Evolutionary conservation across 2,329 filamentous ascomycete species (phyloP), one percentile per base, ranked within the genome.

Genomic region (Pseudogymnoascus sp.): DNA sequence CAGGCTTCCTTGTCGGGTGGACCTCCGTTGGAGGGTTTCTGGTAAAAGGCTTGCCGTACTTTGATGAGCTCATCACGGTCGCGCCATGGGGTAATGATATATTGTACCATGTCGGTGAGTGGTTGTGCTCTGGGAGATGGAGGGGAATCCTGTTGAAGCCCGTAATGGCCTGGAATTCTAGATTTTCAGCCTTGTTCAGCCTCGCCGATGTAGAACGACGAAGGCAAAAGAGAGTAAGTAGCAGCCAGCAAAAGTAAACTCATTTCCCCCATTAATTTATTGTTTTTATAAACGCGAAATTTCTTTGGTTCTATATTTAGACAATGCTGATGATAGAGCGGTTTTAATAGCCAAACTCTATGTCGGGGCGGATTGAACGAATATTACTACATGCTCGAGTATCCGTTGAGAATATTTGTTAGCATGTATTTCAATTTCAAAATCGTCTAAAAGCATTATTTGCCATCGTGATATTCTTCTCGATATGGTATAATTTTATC

Each of bases 51-150:
- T 61, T 78, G 74, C 65, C 89, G 84, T 62, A 91, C 84, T 59
- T 78, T 74, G 63, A 91, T 80, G 65, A 93, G 83, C 72, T 91
- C 88, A 64, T 76, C 72, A 62, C 80, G 82, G 73, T 84, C 78
- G 67, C 88, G 86, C 89, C 89, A 92, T 35, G 88, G 88, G 62
- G 88, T 91, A 70, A 89, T 85, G 66, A 88, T 81, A 76, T 89
- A 90, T 71, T 87, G 84, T 28, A 88, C 84, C 86, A 89, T 89
- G 50, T n/a, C 38, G 33, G 11, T 60, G 33, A n/a, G 46, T 35
- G 40, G 46, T 56, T 56, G 50, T 56, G 28, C 28, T 19, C 50
- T 35, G 11, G n/a, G 28, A 19, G 50, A 8, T 56, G 28, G 28
- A 4, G n/a, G 6, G 12, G n/a, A 56, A 33, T 33, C 10, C n/a